Percentiles rank a stretch among this genome's conserved stretches.
Evolutionary conservation across 352 stramenopile genomes (phyloP).

Genomic region (Pilasporangium apinafurcum): DNA sequence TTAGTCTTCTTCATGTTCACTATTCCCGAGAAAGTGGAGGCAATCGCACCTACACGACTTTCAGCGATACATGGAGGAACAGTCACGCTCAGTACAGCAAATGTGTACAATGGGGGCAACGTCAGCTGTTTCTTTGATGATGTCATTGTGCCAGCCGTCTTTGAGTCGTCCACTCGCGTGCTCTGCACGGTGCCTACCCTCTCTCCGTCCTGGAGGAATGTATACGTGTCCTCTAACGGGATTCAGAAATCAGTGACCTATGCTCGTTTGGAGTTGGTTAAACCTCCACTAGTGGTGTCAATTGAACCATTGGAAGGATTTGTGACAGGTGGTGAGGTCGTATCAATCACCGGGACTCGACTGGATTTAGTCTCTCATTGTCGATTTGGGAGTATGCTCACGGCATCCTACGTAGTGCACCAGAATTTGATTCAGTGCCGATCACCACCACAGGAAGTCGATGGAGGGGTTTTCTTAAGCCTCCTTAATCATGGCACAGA

Average conservation of each 20-base stretch:
- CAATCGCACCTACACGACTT: constrained; percentile 19
- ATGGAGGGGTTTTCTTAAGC: constrained; percentile 29
- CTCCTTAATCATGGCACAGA: constrained; percentile 31
- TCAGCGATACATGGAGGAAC: constrained; percentile 22
- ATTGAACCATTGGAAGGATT: constrained; percentile 20
- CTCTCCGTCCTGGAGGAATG: constrained; percentile 13
- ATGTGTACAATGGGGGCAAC: constrained; percentile 22
- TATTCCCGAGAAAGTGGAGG: constrained; percentile 33
- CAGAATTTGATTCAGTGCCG: constrained; percentile 19
- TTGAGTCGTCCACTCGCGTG: constrained; percentile 24
- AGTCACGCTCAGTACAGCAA: constrained; percentile 26
- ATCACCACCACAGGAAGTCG: constrained; percentile 26
- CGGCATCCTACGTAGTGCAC: constrained; percentile 22
- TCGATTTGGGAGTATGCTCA: constrained; percentile 38
- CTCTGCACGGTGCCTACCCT: constrained; percentile 25
- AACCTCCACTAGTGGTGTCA: constrained; percentile 34
- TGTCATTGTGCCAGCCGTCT: constrained; percentile 11
- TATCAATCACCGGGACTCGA: constrained; percentile 37
- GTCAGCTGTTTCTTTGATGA: constrained; percentile 60
- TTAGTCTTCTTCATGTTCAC: constrained; percentile 30
- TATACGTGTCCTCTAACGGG: constrained; percentile 55
- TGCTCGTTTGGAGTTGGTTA: constrained; percentile 26
- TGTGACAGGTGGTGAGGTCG: constrained; percentile 28
- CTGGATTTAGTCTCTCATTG: constrained; percentile 62
- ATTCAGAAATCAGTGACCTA: constrained; percentile 29